Conservation (phyloP, 169 alveolate genomes). For the Perkinsus marinus region DNA sequence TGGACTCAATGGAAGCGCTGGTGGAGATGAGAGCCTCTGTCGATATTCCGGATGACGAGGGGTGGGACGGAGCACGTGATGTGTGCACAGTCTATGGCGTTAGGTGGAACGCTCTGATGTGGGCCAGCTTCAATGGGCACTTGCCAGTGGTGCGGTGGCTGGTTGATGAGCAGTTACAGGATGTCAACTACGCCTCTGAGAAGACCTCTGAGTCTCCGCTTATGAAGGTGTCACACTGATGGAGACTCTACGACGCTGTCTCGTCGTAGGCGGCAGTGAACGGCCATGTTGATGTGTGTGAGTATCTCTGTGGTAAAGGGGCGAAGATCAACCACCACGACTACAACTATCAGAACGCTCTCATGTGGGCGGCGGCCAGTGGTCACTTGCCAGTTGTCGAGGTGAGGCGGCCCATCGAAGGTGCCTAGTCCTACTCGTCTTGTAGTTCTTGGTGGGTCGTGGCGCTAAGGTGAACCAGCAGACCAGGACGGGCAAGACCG, state of each 20-base stretch:
- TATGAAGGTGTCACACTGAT: background rate
- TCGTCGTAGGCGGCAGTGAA: background rate
- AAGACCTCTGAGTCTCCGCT: background rate
- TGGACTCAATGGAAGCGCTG: background rate
- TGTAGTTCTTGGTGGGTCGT: background rate
- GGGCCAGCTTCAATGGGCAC: constrained; percentile 1
- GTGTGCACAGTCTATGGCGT: background rate
- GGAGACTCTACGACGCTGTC: background rate
- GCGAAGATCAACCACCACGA: constrained; percentile 7
- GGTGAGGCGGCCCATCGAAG: background rate
- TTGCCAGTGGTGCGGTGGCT: background rate
- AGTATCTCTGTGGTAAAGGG: background rate
- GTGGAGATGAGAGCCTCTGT: background rate
- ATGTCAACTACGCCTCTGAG: background rate
- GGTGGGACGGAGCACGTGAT: background rate
- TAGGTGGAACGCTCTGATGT: background rate
- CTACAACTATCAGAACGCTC: background rate
- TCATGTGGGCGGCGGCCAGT: constrained; percentile 4
- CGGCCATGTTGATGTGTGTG: background rate
- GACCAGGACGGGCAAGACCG: background rate
- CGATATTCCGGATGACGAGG: background rate
- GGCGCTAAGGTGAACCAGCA: background rate
- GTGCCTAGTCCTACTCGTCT: background rate
- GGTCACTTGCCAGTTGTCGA: background rate
- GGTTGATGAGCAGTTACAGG: background rate